phyloP scores from a whole-genome alignment of 2,329 filamentous ascomycete species.

The Cercospora sp. region DNA sequence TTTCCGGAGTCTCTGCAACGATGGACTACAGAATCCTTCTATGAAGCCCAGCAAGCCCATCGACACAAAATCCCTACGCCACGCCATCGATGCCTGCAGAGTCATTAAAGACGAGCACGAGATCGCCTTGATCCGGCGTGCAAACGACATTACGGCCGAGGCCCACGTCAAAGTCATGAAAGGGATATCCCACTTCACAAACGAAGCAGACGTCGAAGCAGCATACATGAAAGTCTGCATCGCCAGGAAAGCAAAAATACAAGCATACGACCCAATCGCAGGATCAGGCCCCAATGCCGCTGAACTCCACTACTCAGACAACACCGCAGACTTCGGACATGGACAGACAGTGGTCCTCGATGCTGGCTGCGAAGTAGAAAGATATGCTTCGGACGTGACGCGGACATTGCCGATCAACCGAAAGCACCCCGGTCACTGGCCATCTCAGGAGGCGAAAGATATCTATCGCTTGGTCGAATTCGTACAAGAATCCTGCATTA shows the following conservation, averaged over 20 bases:
- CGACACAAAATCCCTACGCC: conserved; percentile 50
- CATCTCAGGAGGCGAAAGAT: conserved; percentile 63
- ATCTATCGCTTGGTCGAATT: conserved; percentile 78
- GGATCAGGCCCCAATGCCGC: conserved; percentile 79
- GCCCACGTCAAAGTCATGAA: conserved; percentile 74
- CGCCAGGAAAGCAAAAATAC: conserved; percentile 68
- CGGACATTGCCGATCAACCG: conserved; percentile 74
- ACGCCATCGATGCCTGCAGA: conserved; percentile 76
- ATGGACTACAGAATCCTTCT: neutral
- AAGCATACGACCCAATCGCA: conserved; percentile 88
- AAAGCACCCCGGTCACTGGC: conserved; percentile 58
- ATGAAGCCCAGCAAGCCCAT: neutral
- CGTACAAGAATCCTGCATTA: conserved; percentile 81
- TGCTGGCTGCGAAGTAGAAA: conserved; percentile 79
- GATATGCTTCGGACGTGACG: conserved; percentile 89
- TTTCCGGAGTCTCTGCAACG: neutral
- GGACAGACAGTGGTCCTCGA: conserved; percentile 79
- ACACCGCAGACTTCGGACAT: conserved; percentile 69
- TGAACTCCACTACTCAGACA: conserved; percentile 82
- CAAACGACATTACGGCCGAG: conserved; percentile 74
- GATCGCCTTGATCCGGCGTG: conserved; percentile 74
- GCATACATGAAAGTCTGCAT: conserved; percentile 73
- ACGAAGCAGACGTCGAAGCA: conserved; percentile 82
- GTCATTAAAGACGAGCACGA: conserved; percentile 87
- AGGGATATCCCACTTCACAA: conserved; percentile 62